Evolutionary conservation across 2,329 filamentous ascomycete genomes (phyloP), one percentile per base, ranked within the genome.

Genomic region (Penicillium italicum): DNA sequence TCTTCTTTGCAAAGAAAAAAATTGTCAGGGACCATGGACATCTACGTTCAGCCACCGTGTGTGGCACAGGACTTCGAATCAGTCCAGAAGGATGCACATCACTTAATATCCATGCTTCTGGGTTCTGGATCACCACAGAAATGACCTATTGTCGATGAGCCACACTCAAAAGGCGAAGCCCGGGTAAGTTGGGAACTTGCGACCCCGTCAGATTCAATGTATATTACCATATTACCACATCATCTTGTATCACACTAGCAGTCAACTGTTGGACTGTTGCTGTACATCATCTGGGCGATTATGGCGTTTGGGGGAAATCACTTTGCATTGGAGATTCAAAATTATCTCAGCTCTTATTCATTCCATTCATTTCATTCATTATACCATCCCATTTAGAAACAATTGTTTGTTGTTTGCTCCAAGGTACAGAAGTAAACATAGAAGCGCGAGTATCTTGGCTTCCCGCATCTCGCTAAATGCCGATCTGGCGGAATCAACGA

Each of bases 11-110:
- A 14, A 2, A 40, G 31, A 33, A 42, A 38, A 5, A 59, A 68
- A 31, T 50, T 80, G 31, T 63, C 57, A 41, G 77, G 77, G 5
- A 72, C 72, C 4, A 53, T 73, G 31, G 70, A 75, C 28, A 57
- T 79, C 16, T 49, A 63, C 14, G 44, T 69, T 10, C 30, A 53
- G 5, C 53, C 43, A 11, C 4, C 34, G 16, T 52, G 62, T n/a
- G 26, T 72, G 22, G 58, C 52, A 20, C 63, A 61, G 10, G 61
- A 53, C 33, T 63, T 63, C 37, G 58, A 62, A 38, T 53, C 62
- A 20, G 30, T 74, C 31, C 56, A 66, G 41, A 44, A 63, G 22
- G 62, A 73, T 42, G 53, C 57, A 20, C 49, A 59, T 31, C 38
- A 44, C 30, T 45, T 58, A 49, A 43, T 52, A 46, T 47, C 56